Percentiles rank a stretch among this genome's conserved stretches.
These are phyloP conservation scores for Sporisorium scitamineum DNA, from an alignment of 1,284 basidiomycete species.

Conservation along the genomic window DNA sequence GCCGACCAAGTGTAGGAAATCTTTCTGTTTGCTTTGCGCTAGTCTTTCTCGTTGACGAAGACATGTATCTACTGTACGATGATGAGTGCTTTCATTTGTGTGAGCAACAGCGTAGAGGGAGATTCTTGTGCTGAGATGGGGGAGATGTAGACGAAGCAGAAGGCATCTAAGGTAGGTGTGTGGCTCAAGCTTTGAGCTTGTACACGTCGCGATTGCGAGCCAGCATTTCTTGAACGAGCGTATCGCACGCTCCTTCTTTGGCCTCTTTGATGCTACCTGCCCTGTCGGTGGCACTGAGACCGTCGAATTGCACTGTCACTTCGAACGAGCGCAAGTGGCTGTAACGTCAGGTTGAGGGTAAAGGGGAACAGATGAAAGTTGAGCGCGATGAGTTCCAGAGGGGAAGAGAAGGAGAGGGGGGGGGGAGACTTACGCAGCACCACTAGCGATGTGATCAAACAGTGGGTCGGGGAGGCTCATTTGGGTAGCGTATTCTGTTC, in stretches of 20 bases:
- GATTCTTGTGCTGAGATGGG: neutral
- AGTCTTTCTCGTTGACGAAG: neutral
- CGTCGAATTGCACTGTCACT: slow-evolving; percentile 14
- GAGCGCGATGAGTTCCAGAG: neutral
- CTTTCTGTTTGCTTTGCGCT: slow-evolving; percentile 43
- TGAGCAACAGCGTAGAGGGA: too few species aligned
- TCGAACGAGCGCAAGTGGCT: slow-evolving; percentile 22
- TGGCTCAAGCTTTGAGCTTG: neutral
- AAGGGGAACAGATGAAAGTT: neutral
- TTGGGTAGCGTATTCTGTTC: slow-evolving; percentile 26
- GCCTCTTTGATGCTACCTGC: slow-evolving; percentile 27
- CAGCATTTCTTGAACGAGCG: slow-evolving; percentile 5
- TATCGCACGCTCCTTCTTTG: slow-evolving; percentile 21
- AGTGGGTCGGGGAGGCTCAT: slow-evolving; percentile 4
- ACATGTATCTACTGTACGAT: neutral
- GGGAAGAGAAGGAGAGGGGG: neutral
- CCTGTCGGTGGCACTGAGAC: neutral
- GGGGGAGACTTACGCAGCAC: slow-evolving; percentile 23
- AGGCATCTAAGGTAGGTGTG: neutral
- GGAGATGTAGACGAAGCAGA: neutral
- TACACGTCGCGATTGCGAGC: neutral
- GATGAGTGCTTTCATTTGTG: too few species aligned
- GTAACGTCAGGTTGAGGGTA: too few species aligned
- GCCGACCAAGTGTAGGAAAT: slow-evolving; percentile 26
- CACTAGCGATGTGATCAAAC: slow-evolving; percentile 8